phyloP scores from a whole-genome alignment of 768 basidiomycete genomes.

The Suillus fuscotomentosus region DNA sequence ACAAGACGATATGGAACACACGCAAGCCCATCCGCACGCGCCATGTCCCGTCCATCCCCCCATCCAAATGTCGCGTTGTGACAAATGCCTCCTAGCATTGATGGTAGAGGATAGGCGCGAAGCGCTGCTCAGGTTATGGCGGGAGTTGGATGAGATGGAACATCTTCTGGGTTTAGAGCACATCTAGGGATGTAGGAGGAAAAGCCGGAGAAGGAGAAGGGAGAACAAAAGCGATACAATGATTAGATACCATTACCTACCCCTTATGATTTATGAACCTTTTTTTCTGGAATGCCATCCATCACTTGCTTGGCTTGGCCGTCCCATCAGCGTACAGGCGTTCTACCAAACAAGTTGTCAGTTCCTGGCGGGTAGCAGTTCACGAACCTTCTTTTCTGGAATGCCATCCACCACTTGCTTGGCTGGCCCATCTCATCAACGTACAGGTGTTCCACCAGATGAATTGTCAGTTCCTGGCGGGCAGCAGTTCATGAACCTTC shows the following conservation, averaged over 20 bases:
- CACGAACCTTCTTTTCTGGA: slow-evolving; percentile 97
- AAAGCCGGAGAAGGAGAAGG: too few relatives aligned
- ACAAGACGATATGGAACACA: background rate
- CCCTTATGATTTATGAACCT: too few relatives aligned
- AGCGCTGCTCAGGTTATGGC: background rate
- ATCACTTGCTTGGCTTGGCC: too few relatives aligned
- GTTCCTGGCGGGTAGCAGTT: slow-evolving; percentile 63
- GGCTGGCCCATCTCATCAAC: slow-evolving; percentile 92
- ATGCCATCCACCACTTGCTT: slow-evolving; percentile 99
- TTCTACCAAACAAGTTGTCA: too few relatives aligned
- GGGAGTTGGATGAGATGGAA: background rate
- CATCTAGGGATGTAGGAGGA: background rate
- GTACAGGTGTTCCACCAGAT: slow-evolving; percentile 86
- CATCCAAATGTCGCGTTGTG: background rate
- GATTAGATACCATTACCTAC: too few relatives aligned
- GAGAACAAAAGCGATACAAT: too few relatives aligned
- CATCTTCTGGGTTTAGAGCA: background rate
- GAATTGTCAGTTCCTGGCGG: slow-evolving; percentile 77
- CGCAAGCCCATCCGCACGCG: background rate
- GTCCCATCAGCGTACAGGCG: too few relatives aligned
- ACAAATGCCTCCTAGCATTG: background rate
- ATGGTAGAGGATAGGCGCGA: background rate
- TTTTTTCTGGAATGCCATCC: too few relatives aligned
- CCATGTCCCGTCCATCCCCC: background rate
- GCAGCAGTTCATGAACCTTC: slow-evolving; percentile 84